Base-by-base conservation (phyloP, 2,329 filamentous ascomycete species). In the Acarospora socialis region DNA sequence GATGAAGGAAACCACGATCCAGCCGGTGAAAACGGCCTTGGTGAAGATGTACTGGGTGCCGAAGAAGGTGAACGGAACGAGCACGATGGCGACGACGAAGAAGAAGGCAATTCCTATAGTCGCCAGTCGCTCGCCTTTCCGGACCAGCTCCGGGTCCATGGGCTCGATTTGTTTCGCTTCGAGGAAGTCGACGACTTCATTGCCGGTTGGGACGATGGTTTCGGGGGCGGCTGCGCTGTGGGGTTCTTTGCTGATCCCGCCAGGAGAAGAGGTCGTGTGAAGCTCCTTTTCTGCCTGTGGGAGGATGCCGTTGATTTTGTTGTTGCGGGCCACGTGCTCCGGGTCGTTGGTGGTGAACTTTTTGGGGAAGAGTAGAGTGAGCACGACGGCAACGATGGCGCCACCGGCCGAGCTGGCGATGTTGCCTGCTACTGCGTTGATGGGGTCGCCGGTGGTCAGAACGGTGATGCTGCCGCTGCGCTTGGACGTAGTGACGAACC, bases 21-120 rank as follows among this genome's bases (percentile, higher is more conserved):
- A 59, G 0, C 46, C 56, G 0, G 50, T 54, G 36, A 61, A 61
- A 42, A 61, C 59, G 0, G 48, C 43, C 17, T 51, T 47, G 17
- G 46, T 53, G 37, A 57, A 60, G 14, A 60, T 46, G 34, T 60
- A 60, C 1, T 52, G 44, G 1, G 50, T 51, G 33, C 57, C 53
- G 41, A 59, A 60, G 43, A 61, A 56, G 3, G 55, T 55, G 40
- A 59, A 56, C 0, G 55, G 55, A 1, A 56, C 36, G 5, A 60
- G 42, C 36, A 61, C 43, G 23, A 55, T 40, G 34, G 59, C 49
- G 16, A 57, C 58, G 4, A 59, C 30, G 7, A 55, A 30, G 30
- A 54, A 55, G 1, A 54, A 53, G 2, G 46, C 46, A 16, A 54
- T 46, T n/a, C n/a, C n/a, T n/a, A n/a, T n/a, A 32, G 51, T 52